Conservation (phyloP, 768 basidiomycete genomes). For the Lentinula guzmanii region DNA sequence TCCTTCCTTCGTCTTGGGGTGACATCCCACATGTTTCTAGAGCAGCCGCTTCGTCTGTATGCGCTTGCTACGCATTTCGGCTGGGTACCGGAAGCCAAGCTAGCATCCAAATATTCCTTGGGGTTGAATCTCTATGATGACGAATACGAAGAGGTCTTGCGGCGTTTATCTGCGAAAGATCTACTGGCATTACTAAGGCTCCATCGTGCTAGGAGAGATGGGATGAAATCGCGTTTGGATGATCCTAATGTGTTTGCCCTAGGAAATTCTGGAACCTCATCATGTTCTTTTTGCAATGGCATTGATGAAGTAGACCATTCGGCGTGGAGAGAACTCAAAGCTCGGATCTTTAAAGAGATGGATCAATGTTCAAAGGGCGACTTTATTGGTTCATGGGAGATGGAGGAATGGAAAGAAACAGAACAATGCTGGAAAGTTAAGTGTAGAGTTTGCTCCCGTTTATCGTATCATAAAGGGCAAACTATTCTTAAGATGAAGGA, state of each 20-base stretch:
- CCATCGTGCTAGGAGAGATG: slow-evolving; percentile 33
- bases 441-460: neutral
- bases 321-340: slow-evolving; percentile 34
- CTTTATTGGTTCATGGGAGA: slow-evolving; percentile 27
- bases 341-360: slow-evolving; percentile 32
- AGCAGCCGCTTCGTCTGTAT: slow-evolving; percentile 41
- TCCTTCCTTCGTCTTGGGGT: slow-evolving; percentile 36
- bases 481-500: neutral
- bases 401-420: slow-evolving; percentile 38
- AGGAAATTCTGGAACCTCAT: slow-evolving; percentile 25
- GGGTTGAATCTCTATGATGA: slow-evolving; percentile 31
- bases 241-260: slow-evolving; percentile 28
- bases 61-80: slow-evolving; percentile 36
- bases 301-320: slow-evolving; percentile 27
- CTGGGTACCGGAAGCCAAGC: slow-evolving; percentile 37
- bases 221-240: slow-evolving; percentile 29
- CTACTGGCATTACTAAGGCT: slow-evolving; percentile 33
- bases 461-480: neutral
- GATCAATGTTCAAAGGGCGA: slow-evolving; percentile 33
- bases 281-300: slow-evolving; percentile 28
- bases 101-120: slow-evolving; percentile 36
- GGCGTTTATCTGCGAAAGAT: slow-evolving; percentile 28
- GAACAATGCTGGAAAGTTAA: slow-evolving; percentile 26
- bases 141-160: slow-evolving; percentile 23
- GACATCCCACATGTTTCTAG: slow-evolving; percentile 34